Base-by-base conservation (phyloP, 345 rosid species). In the Microcos paniculata region DNA sequence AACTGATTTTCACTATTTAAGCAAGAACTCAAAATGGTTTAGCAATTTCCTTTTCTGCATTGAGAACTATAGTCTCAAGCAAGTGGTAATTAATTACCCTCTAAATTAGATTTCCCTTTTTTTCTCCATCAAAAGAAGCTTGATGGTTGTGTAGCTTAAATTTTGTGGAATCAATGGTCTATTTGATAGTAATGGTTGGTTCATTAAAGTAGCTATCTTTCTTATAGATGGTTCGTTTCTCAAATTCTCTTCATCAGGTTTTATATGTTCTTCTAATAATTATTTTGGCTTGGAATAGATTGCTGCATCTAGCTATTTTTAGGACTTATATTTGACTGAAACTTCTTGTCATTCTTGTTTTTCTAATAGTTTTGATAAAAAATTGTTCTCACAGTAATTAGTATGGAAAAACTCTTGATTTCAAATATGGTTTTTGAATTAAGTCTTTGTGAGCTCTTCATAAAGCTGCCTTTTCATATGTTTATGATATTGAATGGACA, bases 401-500 rank as follows among this genome's bases (percentile, higher is more conserved):
- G 57, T 11, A 26, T n/a, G 62, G 61, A 21, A 21, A 31, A 31
- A 30, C n/a, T 24, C 8, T 57, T 48, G 13, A 16, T 51, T 15
- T 21, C 38, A 45, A 28, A 18, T 38, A 43, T 52, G 21, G n/a
- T 45, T 62, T 71, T 16, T 72, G 13, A 38, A 10, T 26, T 8
- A n/a, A 61, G 45, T 55, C 11, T 14, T 58, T 35, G 3, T 42
- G 7, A 62, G 26, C 4, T 63, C 30, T 26, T 62, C 42, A 7
- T 56, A 51, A 12, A 51, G 31, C 43, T 64, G 45, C 3, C 24
- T 46, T 40, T 79, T 67, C 19, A 55, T 57, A 58, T 62, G 24
- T 73, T 72, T 65, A n/a, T 80, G 58, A 52, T 35, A 3, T 21
- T 63, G 75, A 70, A 28, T 71, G 42, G 43, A 51, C 58, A 80